Base-by-base conservation (phyloP, 208 protist species). In the Acanthamoeba quina region DNA sequence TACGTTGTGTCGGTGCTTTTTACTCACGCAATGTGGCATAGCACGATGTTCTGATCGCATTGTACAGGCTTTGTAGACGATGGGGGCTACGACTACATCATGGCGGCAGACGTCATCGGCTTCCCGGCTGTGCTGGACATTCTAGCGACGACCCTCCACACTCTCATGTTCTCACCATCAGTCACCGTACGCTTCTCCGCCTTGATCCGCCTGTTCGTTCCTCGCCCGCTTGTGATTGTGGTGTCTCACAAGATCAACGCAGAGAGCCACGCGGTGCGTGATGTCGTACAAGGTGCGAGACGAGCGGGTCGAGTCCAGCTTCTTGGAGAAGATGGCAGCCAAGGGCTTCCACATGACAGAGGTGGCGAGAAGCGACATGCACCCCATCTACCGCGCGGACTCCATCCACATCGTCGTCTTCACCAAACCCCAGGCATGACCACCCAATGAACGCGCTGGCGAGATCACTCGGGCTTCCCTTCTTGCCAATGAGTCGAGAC, bases 281-380 rank as follows among this genome's bases (percentile, higher is more conserved):
- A 80, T 80, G 72, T 80, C 72, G 19, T 80, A 80, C 72, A 80
- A 80, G 72, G 72, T 54, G 37, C 72, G 72, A 15, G 72, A 80
- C 72, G 72, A 44, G 6, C 72, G 72, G 31, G 44, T 80, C 13
- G 72, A 80, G 37, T 11, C 72, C 15, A 80, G 72, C 72, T 80
- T 80, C 37, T 26, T 80, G 5, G 72, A 80, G 19, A 80, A 80
- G 72, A 80, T 80, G 72, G 24, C 10, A 19, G 72, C 72, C 29
- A 80, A 80, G 37, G 72, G 72, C 24, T 80, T 80, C 72, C 31
- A 52, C 37, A 52, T 80, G 37, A 4, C 15, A 0, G 29, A 44
- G 34, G 72, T 80, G 31, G 5, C 72, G 41, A 44, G 26, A 37
- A 52, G 21, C 21, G 72, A 80, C 24, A 49, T 80, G 31, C 72